Evolutionary conservation across 768 basidiomycete genomes (phyloP), one percentile per base, ranked within the genome.

Genomic region (Daedalea quercina): DNA sequence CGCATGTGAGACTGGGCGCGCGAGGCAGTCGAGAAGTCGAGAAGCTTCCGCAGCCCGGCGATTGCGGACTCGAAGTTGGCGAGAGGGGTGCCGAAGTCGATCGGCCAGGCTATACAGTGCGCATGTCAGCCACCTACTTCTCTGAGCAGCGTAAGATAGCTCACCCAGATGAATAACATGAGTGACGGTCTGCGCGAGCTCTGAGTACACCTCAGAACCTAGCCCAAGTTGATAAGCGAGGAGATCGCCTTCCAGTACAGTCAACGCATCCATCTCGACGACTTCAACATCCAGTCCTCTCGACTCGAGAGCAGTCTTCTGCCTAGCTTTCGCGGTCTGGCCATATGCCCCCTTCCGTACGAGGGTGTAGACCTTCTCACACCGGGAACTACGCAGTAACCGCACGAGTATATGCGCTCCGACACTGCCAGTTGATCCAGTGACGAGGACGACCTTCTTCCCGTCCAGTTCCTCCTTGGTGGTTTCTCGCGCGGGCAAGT

Each of bases 61-160:
- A 50, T 73, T 34, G 69, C 64, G 0, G 68, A 58, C 47, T 75
- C 70, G 52, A 70, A 75, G 1, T 73, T 72, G 0, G 56, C 40
- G 1, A 76, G 59, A 0, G 69, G 60, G 2, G 70, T 51, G 33
- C 75, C 74, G 56, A 76, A 75, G 44, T 77, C 67, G 6, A 77
- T 60, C 6, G 64, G 57, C 75, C 72, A 76, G 0, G 70, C 48
- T 49, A 20, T n/a, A 47, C 46, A 13, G 13, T 3, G 31, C 31
- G 9, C 33, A 31, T 9, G 25, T 22, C 22, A 47, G 25, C n/a
- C 19, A 33, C 33, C 28, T 34, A 3, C 13, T 19, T 19, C 3
- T 15, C 8, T 3, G 20, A 33, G 31, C 23, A 49, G 23, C 3
- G 8, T 8, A 22, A 15, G 19, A 40, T 19, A 45, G 40, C 26